A percentile compares a stretch with the other conserved stretches of the same genome.
Evolutionary conservation across 305 asterid species (phyloP).

Genomic region (Fraxinus ornus): DNA sequence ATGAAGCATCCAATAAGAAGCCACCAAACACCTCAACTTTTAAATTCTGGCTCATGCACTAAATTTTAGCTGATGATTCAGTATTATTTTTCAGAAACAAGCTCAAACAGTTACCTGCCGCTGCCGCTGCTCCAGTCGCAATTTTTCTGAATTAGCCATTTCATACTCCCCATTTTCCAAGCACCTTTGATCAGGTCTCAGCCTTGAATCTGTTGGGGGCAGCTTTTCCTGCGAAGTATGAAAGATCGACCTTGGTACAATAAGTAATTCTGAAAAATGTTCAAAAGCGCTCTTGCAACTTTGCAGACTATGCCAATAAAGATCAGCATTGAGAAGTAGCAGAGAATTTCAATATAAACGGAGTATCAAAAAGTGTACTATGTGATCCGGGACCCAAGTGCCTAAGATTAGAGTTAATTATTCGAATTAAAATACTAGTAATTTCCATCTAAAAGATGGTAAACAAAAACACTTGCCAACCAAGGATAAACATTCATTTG

Average conservation of each 20-base stretch:
- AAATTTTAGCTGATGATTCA: background rate
- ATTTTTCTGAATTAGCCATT: slow-evolving; percentile 77
- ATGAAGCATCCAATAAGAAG: background rate
- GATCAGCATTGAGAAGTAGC: background rate
- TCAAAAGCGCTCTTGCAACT: background rate
- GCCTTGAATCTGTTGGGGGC: slow-evolving; percentile 95
- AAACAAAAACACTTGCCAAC: background rate
- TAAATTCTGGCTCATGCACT: background rate
- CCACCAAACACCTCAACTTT: background rate
- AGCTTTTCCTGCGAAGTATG: slow-evolving; percentile 64
- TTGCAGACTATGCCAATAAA: background rate
- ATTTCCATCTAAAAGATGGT: background rate
- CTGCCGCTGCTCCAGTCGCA: slow-evolving; percentile 85
- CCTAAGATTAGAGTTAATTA: background rate
- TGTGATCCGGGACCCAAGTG: background rate
- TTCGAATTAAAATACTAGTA: background rate
- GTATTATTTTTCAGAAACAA: background rate
- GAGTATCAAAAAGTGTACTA: background rate
- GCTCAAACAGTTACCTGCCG: slow-evolving; percentile 61
- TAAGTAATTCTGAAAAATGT: background rate
- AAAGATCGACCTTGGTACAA: background rate
- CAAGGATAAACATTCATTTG: background rate
- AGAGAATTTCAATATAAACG: background rate
- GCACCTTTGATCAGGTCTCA: slow-evolving; percentile 95
- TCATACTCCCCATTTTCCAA: slow-evolving; percentile 93